A percentile compares a stretch with the other conserved stretches of the same genome.
phyloP scores from a whole-genome alignment of 2,329 filamentous ascomycete species.

The Phyllosticta citriasiana region DNA sequence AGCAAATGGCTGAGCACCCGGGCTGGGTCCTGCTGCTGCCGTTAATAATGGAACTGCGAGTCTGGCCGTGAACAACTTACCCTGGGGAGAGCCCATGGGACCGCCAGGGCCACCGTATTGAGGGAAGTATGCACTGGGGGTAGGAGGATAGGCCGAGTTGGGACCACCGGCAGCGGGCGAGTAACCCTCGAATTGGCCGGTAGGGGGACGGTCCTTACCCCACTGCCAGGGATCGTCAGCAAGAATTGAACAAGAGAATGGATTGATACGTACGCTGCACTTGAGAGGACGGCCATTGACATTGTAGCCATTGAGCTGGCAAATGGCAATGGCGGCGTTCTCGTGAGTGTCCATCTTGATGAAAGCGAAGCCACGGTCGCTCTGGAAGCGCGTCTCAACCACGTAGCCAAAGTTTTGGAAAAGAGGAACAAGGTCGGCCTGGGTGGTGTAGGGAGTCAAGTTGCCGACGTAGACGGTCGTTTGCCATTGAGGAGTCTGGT shows the following conservation, averaged over 20 bases:
- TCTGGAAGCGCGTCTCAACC: slow-evolving; percentile 94
- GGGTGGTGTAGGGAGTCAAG: slow-evolving; percentile 92
- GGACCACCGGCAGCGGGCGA: slow-evolving; percentile 61
- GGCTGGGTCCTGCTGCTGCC: slow-evolving; percentile 40
- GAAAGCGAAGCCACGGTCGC: slow-evolving; percentile 94
- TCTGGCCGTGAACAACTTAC: slow-evolving; percentile 28
- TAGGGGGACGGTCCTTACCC: slow-evolving; percentile 97
- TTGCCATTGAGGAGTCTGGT: slow-evolving; percentile 94
- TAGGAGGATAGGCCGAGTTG: slow-evolving; percentile 66
- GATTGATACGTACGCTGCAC: slow-evolving; percentile 75
- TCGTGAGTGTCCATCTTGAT: slow-evolving; percentile 99
- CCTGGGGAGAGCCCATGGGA: slow-evolving; percentile 50
- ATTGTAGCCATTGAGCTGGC: slow-evolving; percentile 94
- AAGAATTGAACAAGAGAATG: slow-evolving; percentile 14
- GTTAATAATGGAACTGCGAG: slow-evolving; percentile 22
- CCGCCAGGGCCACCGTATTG: slow-evolving; percentile 71
- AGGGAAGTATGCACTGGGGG: slow-evolving; percentile 76
- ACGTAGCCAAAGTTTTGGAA: slow-evolving; percentile 99
- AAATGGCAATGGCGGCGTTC: slow-evolving; percentile 97
- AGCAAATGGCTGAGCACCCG: slow-evolving; percentile 53
- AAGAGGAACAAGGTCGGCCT: slow-evolving; percentile 90
- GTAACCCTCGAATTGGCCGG: slow-evolving; percentile 71
- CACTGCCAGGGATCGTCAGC: slow-evolving; percentile 51
- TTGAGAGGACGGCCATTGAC: slow-evolving; percentile 95
- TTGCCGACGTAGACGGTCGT: slow-evolving; percentile 98